Conservation (phyloP, 2,329 filamentous ascomycete genomes). For the Phoma herbarum region DNA sequence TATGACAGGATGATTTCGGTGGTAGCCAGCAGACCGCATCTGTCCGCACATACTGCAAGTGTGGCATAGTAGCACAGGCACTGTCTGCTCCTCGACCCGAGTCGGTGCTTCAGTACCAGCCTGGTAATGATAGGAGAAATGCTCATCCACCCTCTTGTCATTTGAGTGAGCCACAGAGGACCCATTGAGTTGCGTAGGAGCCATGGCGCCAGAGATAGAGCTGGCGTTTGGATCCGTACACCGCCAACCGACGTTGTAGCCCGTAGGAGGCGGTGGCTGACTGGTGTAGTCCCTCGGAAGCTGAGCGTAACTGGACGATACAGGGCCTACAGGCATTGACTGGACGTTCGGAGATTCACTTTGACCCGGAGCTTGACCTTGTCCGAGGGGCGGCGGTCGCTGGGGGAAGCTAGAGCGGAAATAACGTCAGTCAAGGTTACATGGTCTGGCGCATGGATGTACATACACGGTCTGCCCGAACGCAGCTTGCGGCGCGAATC, state of each 20-base stretch:
- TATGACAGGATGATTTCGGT: constrained; percentile 48
- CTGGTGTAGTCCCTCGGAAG: constrained; percentile 19
- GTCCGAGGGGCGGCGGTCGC: constrained; percentile 31
- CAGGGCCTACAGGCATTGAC: constrained; percentile 16
- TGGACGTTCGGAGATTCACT: constrained; percentile 10
- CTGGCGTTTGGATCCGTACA: constrained; percentile 23
- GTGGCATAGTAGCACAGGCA: constrained; percentile 44
- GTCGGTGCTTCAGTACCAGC: constrained; percentile 20
- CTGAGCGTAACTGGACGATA: constrained; percentile 24
- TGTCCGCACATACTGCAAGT: constrained; percentile 47
- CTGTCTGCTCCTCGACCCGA: constrained; percentile 25
- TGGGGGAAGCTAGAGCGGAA: constrained; percentile 22
- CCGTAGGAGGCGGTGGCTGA: constrained; percentile 23
- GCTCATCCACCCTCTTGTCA: constrained; percentile 26
- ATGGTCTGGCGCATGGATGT: too few species aligned
- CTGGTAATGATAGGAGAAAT: constrained; percentile 31
- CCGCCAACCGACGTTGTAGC: constrained; percentile 30
- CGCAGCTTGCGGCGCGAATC: constrained; percentile 18
- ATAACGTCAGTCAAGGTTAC: background rate
- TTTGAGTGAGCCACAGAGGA: constrained; percentile 25
- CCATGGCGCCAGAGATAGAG: constrained; percentile 23
- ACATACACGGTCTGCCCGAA: constrained; percentile 21
- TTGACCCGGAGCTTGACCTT: constrained; percentile 18
- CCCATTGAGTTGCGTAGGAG: constrained; percentile 16
- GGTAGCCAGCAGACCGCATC: constrained; percentile 47